Conservation (phyloP, 2,329 filamentous ascomycete genomes). For the Colletotrichum shisoi region DNA sequence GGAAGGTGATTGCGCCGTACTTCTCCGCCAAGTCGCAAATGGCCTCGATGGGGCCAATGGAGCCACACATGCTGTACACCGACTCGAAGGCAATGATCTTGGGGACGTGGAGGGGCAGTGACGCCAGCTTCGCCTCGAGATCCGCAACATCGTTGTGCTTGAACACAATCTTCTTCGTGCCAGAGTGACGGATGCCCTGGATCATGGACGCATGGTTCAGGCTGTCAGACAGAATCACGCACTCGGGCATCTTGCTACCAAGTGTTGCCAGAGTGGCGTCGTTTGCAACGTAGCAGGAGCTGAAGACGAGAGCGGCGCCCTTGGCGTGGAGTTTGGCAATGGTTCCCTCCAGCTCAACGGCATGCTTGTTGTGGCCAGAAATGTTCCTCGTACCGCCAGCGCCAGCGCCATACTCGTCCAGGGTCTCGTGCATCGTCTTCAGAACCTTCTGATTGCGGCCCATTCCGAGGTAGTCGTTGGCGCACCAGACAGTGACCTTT, state of each 20-base stretch:
- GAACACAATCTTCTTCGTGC: constrained; percentile 97
- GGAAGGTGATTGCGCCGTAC: constrained; percentile 95
- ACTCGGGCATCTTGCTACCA: constrained; percentile 95
- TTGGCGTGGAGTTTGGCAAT: constrained; percentile 90
- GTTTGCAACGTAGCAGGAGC: constrained; percentile 97
- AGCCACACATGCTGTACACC: constrained; percentile 99
- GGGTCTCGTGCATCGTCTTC: constrained; percentile 89
- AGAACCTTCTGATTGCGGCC: constrained; percentile 87
- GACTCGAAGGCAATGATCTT: constrained; percentile 99
- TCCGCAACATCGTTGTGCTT: constrained; percentile 97
- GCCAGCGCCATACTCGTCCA: constrained; percentile 93
- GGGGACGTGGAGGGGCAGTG: constrained; percentile 81
- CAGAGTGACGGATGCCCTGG: constrained; percentile 96
- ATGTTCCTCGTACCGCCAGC: constrained; percentile 97
- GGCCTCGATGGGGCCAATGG: constrained; percentile 91
- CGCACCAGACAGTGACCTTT: constrained; percentile 96
- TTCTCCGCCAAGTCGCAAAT: constrained; percentile 97
- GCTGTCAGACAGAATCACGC: constrained; percentile 96
- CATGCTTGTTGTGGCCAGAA: constrained; percentile 96
- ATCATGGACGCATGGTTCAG: constrained; percentile 99
- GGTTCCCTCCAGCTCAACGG: constrained; percentile 80
- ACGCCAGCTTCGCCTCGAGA: constrained; percentile 88
- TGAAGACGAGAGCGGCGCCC: constrained; percentile 91
- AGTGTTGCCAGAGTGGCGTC: constrained; percentile 95
- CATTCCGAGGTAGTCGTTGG: constrained; percentile 99